These are phyloP conservation scores for Monosporozyma yasuniensis DNA, from an alignment of 805 yeast genomes.

Conservation along the genomic window DNA sequence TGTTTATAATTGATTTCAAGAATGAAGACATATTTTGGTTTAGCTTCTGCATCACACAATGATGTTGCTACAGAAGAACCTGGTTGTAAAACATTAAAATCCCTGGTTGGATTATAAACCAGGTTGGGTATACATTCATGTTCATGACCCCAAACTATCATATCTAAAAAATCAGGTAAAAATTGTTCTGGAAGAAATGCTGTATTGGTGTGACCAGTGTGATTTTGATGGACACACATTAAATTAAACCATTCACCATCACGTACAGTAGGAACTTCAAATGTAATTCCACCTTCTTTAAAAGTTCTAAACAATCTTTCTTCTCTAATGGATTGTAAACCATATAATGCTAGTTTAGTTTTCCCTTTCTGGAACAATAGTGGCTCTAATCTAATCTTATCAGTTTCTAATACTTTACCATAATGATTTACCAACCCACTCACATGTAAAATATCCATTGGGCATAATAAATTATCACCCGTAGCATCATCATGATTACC, in stretches of 20 bases:
- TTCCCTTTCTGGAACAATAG: slow-evolving; percentile 72
- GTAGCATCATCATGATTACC: slow-evolving; percentile 98
- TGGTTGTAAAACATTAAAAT: slow-evolving; percentile 77
- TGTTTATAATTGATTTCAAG: slow-evolving; percentile 52
- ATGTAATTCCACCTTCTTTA: slow-evolving; percentile 69
- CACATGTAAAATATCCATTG: slow-evolving; percentile 75
- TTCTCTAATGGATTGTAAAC: slow-evolving; percentile 81
- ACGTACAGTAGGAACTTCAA: slow-evolving; percentile 55
- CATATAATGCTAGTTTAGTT: slow-evolving; percentile 79
- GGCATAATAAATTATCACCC: slow-evolving; percentile 73
- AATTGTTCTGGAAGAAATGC: slow-evolving; percentile 78
- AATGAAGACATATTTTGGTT: slow-evolving; percentile 65
- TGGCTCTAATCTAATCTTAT: slow-evolving; percentile 66
- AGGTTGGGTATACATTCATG: slow-evolving; percentile 84
- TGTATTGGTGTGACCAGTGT: slow-evolving; percentile 68
- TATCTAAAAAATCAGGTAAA: slow-evolving; percentile 71
- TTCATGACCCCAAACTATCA: slow-evolving; percentile 96
- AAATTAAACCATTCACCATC: slow-evolving; percentile 72
- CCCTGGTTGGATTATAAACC: slow-evolving; percentile 41
- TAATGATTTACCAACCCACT: slow-evolving; percentile 83
- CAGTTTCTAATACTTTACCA: slow-evolving; percentile 72
- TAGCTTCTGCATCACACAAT: slow-evolving; percentile 73
- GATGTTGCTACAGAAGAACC: slow-evolving; percentile 94
- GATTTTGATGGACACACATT: slow-evolving; percentile 88
- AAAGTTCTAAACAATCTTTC: slow-evolving; percentile 79